These are phyloP conservation scores for Emergomyces africanus DNA, from an alignment of 2,329 filamentous ascomycete species.

Conservation along the genomic window DNA sequence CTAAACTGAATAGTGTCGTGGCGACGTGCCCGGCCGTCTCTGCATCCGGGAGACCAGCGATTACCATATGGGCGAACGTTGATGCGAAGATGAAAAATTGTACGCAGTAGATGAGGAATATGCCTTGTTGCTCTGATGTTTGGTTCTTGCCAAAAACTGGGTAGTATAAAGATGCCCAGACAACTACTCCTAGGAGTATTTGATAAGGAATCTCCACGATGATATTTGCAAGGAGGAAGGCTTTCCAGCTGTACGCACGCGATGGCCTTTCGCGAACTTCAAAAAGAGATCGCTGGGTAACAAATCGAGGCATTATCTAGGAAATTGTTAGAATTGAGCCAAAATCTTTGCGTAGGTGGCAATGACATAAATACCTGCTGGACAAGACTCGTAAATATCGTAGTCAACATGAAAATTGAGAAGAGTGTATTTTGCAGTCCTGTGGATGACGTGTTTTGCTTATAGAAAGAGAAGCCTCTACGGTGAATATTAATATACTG, in stretches of 20 bases:
- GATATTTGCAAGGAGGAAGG: constrained; percentile 74
- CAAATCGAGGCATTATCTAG: constrained; percentile 63
- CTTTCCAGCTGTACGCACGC: constrained; percentile 74
- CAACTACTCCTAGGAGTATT: constrained; percentile 56
- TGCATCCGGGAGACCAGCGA: constrained; percentile 61
- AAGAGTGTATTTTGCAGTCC: constrained; percentile 82
- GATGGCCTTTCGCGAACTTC: constrained; percentile 75
- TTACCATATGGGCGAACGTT: constrained; percentile 68
- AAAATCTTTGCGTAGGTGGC: constrained; percentile 13
- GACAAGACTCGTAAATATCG: constrained; percentile 42
- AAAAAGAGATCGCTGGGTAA: constrained; percentile 68
- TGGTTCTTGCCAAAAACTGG: constrained; percentile 52
- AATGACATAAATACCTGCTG: constrained; percentile 44
- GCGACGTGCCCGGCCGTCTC: constrained; percentile 66
- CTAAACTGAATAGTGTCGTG: constrained; percentile 60
- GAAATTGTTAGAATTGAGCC: neutral
- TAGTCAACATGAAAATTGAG: constrained; percentile 63
- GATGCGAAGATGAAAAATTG: constrained; percentile 68
- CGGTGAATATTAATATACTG: constrained; percentile 46
- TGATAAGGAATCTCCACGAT: constrained; percentile 81
- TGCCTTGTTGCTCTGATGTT: constrained; percentile 55
- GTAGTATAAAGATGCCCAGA: constrained; percentile 78
- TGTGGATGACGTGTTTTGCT: constrained; percentile 57
- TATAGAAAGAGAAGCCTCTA: constrained; percentile 71
- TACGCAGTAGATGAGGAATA: constrained; percentile 67